Evolutionary conservation across 1,284 basidiomycete species (phyloP), one percentile per base, ranked within the genome.

Genomic region (Porodaedalea pini): DNA sequence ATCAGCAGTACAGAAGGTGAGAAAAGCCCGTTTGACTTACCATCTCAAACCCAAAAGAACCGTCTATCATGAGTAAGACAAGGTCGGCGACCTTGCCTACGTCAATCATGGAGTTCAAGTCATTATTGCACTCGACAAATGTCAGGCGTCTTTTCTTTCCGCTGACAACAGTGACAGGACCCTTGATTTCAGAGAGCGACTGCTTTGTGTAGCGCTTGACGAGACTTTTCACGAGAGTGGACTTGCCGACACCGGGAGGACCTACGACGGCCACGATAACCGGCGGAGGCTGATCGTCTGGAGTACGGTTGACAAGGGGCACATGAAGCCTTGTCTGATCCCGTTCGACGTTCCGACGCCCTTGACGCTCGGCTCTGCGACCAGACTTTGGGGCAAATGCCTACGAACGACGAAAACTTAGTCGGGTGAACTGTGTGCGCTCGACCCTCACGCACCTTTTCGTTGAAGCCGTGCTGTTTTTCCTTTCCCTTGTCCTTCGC

Each of bases 21-120:
- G 10, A 44, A 19, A 41, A 19, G 19, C 56, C 19, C 40, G 36
- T 29, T 19, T 45, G 10, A 65, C 83, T 62, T 62, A 92, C 93
- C 97, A 99, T 99, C 75, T 99, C 96, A 66, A 99, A 97, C 1
- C 96, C 96, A 71, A 96, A 98, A 40, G 91, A 94, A 2, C 92
- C 96, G 68, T 99, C 97, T 65, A 99, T 91, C 93, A 98, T 95
- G 63, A 99, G 84, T 44, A 99, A 77, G 2, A 99, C 92, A 48
- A 99, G 78, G 73, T 99, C 97, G 4, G 93, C 96, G 59, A 99
- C 85, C 73, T 99, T 99, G 58, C 88, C 95, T 65, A 98, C 80
- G 78, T 99, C 97, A 62, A 99, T 92, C 95, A 98, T 98, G 49
- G 93, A 91, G 72, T 96, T 96, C 64, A 99, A 79, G 75, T 98